Percentiles rank a stretch among this genome's conserved stretches.
phyloP scores from a whole-genome alignment of 768 basidiomycete species.

The Xanthoconium purpureum region DNA sequence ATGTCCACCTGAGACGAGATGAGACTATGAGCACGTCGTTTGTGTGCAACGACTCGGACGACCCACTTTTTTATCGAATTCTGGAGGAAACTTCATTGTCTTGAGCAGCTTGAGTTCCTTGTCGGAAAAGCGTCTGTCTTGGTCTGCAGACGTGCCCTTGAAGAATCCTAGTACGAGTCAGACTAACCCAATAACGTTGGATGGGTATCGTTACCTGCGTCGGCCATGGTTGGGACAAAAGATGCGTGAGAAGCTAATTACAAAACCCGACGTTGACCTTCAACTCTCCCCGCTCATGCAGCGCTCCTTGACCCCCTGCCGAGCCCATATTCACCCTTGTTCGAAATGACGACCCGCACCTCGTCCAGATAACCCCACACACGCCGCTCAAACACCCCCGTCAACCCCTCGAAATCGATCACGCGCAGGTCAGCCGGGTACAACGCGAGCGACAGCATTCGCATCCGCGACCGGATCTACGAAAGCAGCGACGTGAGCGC shows the following conservation, averaged over 20 bases:
- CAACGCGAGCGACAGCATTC: conserved; percentile 29
- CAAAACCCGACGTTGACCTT: conserved; percentile 29
- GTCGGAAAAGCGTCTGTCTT: conserved; percentile 91
- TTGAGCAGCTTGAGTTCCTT: conserved; percentile 90
- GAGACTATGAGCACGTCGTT: neutral
- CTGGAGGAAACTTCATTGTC: conserved; percentile 83
- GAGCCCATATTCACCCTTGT: conserved; percentile 28
- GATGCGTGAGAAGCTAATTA: conserved; percentile 22
- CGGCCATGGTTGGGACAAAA: conserved; percentile 45
- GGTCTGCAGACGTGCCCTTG: conserved; percentile 88
- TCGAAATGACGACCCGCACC: conserved; percentile 30
- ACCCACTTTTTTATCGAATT: conserved; percentile 81
- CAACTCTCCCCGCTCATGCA: conserved; percentile 28
- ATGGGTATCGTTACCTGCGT: conserved; percentile 43
- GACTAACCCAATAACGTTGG: neutral
- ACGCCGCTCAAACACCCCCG: conserved; percentile 19
- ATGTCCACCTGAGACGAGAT: conserved; percentile 69
- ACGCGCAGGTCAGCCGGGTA: conserved; percentile 31
- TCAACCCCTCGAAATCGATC: conserved; percentile 31
- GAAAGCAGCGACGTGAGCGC: conserved; percentile 27
- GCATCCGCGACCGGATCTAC: conserved; percentile 28
- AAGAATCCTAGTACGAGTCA: conserved; percentile 60
- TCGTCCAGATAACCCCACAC: conserved; percentile 25
- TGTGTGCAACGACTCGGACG: neutral
- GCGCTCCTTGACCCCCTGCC: conserved; percentile 24